Evolutionary conservation across 2,329 filamentous ascomycete genomes (phyloP).

Genomic region (Hymenoscyphus infarciens): DNA sequence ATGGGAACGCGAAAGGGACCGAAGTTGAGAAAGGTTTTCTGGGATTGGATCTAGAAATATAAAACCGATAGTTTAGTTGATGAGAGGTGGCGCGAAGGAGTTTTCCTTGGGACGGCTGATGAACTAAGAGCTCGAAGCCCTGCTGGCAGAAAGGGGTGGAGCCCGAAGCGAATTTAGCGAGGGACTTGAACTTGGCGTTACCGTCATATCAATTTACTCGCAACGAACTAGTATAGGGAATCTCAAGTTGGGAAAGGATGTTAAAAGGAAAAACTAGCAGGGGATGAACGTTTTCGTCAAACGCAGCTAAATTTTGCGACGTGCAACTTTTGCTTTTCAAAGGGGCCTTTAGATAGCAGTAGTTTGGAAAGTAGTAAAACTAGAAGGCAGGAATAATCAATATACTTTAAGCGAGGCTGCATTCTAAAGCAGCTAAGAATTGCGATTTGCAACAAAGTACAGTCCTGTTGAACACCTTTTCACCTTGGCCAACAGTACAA

Average conservation of each 20-base stretch:
- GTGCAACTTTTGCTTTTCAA: slow-evolving; percentile 4
- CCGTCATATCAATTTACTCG: not conserved
- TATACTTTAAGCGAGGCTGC: not conserved
- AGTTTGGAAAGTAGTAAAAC: not conserved
- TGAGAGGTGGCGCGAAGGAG: not conserved
- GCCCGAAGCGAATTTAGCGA: slow-evolving; percentile 1
- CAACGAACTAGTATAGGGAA: not conserved
- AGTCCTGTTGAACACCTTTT: not conserved
- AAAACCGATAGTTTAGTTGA: not conserved
- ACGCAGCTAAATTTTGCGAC: slow-evolving; percentile 4
- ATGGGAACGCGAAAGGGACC: not conserved
- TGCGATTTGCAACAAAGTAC: not conserved
- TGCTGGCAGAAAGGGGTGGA: not conserved
- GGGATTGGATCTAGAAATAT: not conserved
- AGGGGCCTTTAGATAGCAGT: not conserved
- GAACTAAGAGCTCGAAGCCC: not conserved
- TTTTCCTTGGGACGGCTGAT: not conserved
- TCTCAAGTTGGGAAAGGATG: not conserved
- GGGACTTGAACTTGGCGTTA: slow-evolving; percentile 3
- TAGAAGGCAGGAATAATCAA: not conserved
- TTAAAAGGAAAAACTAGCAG: not conserved
- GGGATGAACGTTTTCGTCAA: not conserved
- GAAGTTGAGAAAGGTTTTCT: not conserved
- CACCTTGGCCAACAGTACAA: not conserved
- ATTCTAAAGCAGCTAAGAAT: not conserved